Evolutionary conservation across 768 basidiomycete species (phyloP), one percentile per base, ranked within the genome.

Genomic region (Suillus lakei): DNA sequence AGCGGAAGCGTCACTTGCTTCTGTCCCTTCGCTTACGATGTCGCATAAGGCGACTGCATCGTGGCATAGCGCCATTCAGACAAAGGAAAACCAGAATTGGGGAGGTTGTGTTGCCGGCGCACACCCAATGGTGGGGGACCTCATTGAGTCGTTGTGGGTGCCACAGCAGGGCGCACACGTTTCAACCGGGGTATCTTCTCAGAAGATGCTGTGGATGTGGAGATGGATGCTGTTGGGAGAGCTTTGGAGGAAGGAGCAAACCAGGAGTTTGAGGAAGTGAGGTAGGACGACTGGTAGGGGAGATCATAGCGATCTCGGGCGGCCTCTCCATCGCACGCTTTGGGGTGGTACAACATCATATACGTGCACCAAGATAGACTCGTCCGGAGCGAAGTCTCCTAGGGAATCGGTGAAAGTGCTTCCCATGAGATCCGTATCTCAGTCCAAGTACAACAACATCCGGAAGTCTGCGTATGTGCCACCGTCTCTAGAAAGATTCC

Each of bases 51-150:
- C 5, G 12, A 26, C 13, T 50, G 48, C 2, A 65, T 50, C 23
- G 21, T 58, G 30, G 43, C 18, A 16, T 65, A 71, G 39, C 1
- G 75, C n/a, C n/a, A 68, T n/a, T 68, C 68, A 30, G 71, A 39
- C 0, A 63, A 60, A 13, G 26, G 26, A 21, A 32, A 23, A n/a
- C 44, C 26, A 15, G 28, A 13, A 23, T 48, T 58, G n/a, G 28
- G 64, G 26, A 54, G 28, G 21, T 53, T 16, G 26, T 48, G 30
- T 28, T 38, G 38, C 18, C 75, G 76, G n/a, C 75, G 75, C 75
- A 76, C 77, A 6, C 75, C 75, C 10, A 76, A 60, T 3, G 61
- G 72, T 6, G 75, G 75, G 39, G 74, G 4, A 64, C 10, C n/a
- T n/a, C n/a, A n/a, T n/a, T n/a, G n/a, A n/a, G n/a, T n/a, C n/a